Percentiles rank a stretch among this genome's conserved stretches.
phyloP scores from a whole-genome alignment of 2,329 filamentous ascomycete species.

The Emmonsiellopsis sp. region DNA sequence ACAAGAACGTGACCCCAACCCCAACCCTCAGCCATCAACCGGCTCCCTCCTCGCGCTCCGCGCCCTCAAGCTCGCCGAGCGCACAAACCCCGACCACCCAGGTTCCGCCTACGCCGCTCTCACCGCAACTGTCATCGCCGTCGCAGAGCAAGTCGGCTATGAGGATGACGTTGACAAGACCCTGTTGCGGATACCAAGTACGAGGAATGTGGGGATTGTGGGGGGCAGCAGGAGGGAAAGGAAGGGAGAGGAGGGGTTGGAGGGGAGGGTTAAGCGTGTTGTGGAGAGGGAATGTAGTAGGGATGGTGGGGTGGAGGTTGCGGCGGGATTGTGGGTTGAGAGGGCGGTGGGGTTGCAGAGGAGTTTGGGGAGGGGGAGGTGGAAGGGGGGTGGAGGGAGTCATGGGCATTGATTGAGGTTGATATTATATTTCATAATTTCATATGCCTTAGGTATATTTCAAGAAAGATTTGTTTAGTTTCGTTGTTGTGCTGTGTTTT shows the following conservation, averaged over 20 bases:
- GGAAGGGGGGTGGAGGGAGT: slow-evolving; percentile 8
- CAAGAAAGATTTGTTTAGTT: too few species aligned
- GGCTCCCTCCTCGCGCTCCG: slow-evolving; percentile 35
- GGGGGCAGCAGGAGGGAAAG: slow-evolving; percentile 25
- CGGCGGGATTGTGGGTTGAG: slow-evolving; percentile 44
- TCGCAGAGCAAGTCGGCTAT: slow-evolving; percentile 67
- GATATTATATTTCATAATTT: background rate
- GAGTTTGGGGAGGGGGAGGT: slow-evolving; percentile 34
- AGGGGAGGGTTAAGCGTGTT: slow-evolving; percentile 52
- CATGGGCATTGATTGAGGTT: slow-evolving; percentile 1
- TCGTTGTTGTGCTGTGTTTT: too few species aligned
- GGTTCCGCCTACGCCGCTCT: slow-evolving; percentile 74
- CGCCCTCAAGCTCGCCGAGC: slow-evolving; percentile 25
- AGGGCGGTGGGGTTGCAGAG: slow-evolving; percentile 40
- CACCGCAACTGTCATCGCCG: slow-evolving; percentile 63
- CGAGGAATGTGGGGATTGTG: slow-evolving; percentile 13
- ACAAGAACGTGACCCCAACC: too few species aligned
- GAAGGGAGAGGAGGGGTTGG: background rate
- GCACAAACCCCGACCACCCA: slow-evolving; percentile 25
- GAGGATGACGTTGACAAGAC: slow-evolving; percentile 74
- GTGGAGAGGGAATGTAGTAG: slow-evolving; percentile 45
- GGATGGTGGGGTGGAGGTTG: slow-evolving; percentile 35
- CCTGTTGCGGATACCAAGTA: slow-evolving; percentile 68
- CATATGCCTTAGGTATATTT: background rate
- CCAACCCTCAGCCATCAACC: slow-evolving; percentile 21